Evolutionary conservation across 2,329 filamentous ascomycete species (phyloP).

Genomic region (Paracoccidioides lutzii): DNA sequence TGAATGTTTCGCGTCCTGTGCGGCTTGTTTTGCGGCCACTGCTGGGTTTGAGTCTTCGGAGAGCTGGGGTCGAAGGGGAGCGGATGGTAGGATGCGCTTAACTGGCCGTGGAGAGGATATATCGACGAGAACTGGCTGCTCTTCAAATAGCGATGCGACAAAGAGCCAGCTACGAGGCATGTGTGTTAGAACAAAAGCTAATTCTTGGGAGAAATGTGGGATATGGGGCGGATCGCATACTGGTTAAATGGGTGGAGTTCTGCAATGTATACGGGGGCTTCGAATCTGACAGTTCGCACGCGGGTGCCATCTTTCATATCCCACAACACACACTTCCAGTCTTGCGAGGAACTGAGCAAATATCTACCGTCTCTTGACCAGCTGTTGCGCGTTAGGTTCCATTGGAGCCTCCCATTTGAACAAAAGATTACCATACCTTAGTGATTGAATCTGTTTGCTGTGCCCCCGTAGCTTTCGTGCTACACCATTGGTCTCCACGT

Average conservation of each 20-base stretch:
- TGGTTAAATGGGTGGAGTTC: slow-evolving; percentile 87
- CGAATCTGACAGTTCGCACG: slow-evolving; percentile 75
- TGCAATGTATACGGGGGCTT: slow-evolving; percentile 87
- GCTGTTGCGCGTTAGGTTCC: slow-evolving; percentile 28
- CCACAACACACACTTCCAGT: slow-evolving; percentile 95
- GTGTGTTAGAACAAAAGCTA: background rate
- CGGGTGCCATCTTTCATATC: slow-evolving; percentile 63
- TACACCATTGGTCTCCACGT: slow-evolving; percentile 93
- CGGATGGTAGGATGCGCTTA: slow-evolving; percentile 68
- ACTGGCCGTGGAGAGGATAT: slow-evolving; percentile 55
- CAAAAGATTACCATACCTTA: slow-evolving; percentile 40
- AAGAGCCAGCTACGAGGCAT: slow-evolving; percentile 56
- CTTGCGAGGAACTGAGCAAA: slow-evolving; percentile 81
- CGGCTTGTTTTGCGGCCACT: slow-evolving; percentile 67
- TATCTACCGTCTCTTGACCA: slow-evolving; percentile 91
- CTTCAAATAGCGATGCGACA: slow-evolving; percentile 85
- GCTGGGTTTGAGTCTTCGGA: slow-evolving; percentile 48
- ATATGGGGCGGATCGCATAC: slow-evolving; percentile 39
- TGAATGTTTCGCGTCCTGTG: slow-evolving; percentile 86
- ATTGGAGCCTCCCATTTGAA: background rate
- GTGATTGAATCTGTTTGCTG: slow-evolving; percentile 80
- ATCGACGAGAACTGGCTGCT: slow-evolving; percentile 80
- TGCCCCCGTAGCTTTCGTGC: slow-evolving; percentile 89
- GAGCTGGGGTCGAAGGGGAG: slow-evolving; percentile 59
- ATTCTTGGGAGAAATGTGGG: background rate